Evolutionary conservation across 106 monocot species (phyloP).

Genomic region (Xerophyta viscosa): DNA sequence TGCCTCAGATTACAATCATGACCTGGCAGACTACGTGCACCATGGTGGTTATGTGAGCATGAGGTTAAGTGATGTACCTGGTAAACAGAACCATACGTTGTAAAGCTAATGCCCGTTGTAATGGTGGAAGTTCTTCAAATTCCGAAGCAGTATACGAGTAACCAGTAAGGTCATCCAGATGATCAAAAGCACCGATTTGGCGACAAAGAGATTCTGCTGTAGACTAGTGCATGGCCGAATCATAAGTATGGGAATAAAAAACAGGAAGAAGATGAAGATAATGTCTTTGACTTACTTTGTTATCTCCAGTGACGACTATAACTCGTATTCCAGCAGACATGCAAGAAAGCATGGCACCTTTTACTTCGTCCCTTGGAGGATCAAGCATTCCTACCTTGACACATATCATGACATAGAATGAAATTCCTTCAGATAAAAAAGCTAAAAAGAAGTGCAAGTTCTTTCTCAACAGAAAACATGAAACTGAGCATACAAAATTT

Average conservation of each 20-base stretch:
- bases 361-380: constrained; percentile 97
- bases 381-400: constrained; percentile 97
- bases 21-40: no score
- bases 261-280: constrained; percentile 6
- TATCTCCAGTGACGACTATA: constrained; percentile 99
- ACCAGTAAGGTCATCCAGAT: constrained; percentile 77
- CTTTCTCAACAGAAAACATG: no score
- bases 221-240: constrained; percentile 40
- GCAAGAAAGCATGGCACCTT: constrained; percentile 83
- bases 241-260: neutral
- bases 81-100: constrained; percentile 90
- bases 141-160: constrained; percentile 96
- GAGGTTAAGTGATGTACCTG: constrained; percentile 35
- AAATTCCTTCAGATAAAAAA: no score
- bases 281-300: constrained; percentile 53
- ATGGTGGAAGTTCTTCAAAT: constrained; percentile 86
- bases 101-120: constrained; percentile 71
- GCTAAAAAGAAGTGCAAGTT: no score
- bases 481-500: no score
- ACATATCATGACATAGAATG: constrained; percentile 6
- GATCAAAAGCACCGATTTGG: constrained; percentile 89
- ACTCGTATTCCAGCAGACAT: constrained; percentile 98
- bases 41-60: no score
- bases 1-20: no score
- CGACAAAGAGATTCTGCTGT: constrained; percentile 97